Evolutionary conservation across 148 eudicot species (phyloP), one percentile per base, ranked within the genome.

Genomic region (Rhododendron griersonianum): DNA sequence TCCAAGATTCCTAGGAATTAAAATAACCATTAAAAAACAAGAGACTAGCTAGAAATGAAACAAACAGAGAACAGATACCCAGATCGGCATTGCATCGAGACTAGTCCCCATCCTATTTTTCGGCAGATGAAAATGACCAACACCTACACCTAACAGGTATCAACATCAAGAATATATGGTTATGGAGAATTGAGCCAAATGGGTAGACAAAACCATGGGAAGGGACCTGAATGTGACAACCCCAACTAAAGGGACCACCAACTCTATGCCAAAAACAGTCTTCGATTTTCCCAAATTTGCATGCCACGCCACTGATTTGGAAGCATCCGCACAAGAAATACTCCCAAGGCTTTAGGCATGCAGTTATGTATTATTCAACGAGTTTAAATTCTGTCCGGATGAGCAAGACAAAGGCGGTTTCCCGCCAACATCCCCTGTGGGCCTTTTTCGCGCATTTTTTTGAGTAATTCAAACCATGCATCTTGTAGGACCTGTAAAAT

Each of bases 71-170:
- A 33, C 15, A 19, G 80, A 84, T 50, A 47, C 79, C 79, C 48
- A 19, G 15, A 75, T 51, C 67, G 23, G 23, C 30, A 51, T 4
- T 33, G 80, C 80, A 75, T 50, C 53, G 86, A 51, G 39, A 30
- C 30, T 28, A 23, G 65, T 33, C 69, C 67, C 81, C 61, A 71
- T 48, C 73, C 48, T 41, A n/a, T 50, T 74, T 41, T 21, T 21
- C 18, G 19, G 63, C 69, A 73, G 48, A 30, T 45, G 63, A 84
- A 84, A 84, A 67, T 69, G 61, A 84, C 80, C 67, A 44, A 74
- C 80, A 51, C 69, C 19, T 41, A 41, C 45, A 41, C 45, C 50
- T 16, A 28, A 37, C 78, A 71, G 28, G 33, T 35, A 84, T 45
- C 47, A 84, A 81, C 45, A 33, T 55, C 48, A 35, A 30, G 83